A percentile compares a stretch with the other conserved stretches of the same genome.
Conservation (phyloP, 2,329 filamentous ascomycete genomes). For the Myotisia sp. region DNA sequence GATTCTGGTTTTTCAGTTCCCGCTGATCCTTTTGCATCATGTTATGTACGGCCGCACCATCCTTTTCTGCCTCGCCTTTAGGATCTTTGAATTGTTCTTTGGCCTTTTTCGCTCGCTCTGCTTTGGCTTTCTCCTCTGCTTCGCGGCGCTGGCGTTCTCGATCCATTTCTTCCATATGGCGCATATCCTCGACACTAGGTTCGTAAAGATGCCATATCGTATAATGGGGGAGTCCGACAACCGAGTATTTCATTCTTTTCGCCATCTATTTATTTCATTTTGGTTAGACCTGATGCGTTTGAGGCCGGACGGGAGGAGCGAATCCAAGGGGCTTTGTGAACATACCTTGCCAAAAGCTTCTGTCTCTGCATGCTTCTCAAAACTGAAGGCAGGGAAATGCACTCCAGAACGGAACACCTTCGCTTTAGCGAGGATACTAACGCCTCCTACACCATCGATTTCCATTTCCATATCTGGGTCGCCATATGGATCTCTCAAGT, state of each 20-base stretch:
- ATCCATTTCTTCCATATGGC: constrained; percentile 99
- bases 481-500: constrained; percentile 88
- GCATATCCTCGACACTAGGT: constrained; percentile 92
- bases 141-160: constrained; percentile 66
- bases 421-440: constrained; percentile 93
- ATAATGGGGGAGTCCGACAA: constrained; percentile 91
- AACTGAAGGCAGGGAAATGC: constrained; percentile 96
- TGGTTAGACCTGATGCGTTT: constrained; percentile 10
- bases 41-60: constrained; percentile 65
- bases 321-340: constrained; percentile 7
- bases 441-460: constrained; percentile 91
- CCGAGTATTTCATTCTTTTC: constrained; percentile 86
- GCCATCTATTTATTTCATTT: constrained; percentile 64
- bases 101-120: constrained; percentile 60
- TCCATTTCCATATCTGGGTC: constrained; percentile 99
- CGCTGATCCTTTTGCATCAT: constrained; percentile 43
- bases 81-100: constrained; percentile 67
- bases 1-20: constrained; percentile 9
- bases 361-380: constrained; percentile 95
- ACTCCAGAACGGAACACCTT: constrained; percentile 88
- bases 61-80: constrained; percentile 73
- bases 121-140: constrained; percentile 60
- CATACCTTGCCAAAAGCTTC: constrained; percentile 94
- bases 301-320: neutral
- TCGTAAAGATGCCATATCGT: constrained; percentile 99